Percentiles rank a stretch among this genome's conserved stretches.
Conservation (phyloP, 2,329 filamentous ascomycete species). For the Elsinoe fawcettii region DNA sequence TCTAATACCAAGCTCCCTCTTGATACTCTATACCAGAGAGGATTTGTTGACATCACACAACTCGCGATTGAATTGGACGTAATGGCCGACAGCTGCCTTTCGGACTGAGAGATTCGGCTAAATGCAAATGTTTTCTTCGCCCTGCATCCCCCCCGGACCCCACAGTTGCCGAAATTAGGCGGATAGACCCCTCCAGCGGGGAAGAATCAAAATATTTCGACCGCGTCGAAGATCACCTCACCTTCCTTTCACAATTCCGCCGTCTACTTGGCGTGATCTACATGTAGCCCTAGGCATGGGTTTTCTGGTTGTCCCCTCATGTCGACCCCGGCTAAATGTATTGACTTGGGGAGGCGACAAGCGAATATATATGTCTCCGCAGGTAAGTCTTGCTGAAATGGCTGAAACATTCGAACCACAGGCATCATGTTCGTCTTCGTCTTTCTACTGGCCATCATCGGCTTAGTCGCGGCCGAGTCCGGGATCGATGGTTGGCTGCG, state of each 20-base stretch:
- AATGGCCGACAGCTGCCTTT: too few relatives aligned
- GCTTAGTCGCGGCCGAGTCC: conserved; percentile 47
- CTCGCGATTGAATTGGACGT: too few relatives aligned
- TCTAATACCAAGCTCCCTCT: too few relatives aligned
- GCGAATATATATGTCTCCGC: background rate
- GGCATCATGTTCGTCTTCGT: background rate
- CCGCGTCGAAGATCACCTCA: background rate
- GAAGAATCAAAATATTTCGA: background rate
- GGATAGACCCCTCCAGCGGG: background rate
- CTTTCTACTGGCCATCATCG: conserved; percentile 1
- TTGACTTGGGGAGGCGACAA: background rate
- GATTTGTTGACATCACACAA: too few relatives aligned
- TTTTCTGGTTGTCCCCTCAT: background rate
- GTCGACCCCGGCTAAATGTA: conserved; percentile 6
- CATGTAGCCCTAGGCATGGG: background rate
- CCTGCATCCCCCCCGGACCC: background rate
- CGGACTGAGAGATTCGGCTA: background rate
- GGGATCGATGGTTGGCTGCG: conserved; percentile 57
- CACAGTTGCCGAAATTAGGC: background rate
- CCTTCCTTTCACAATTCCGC: conserved; percentile 3
- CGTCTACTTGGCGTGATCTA: conserved; percentile 5
- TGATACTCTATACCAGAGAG: too few relatives aligned
- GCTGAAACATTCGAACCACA: background rate
- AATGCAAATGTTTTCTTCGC: background rate
- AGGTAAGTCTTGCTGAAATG: background rate